phyloP scores from a whole-genome alignment of 169 alveolate genomes.

The Cytauxzoon felis region DNA sequence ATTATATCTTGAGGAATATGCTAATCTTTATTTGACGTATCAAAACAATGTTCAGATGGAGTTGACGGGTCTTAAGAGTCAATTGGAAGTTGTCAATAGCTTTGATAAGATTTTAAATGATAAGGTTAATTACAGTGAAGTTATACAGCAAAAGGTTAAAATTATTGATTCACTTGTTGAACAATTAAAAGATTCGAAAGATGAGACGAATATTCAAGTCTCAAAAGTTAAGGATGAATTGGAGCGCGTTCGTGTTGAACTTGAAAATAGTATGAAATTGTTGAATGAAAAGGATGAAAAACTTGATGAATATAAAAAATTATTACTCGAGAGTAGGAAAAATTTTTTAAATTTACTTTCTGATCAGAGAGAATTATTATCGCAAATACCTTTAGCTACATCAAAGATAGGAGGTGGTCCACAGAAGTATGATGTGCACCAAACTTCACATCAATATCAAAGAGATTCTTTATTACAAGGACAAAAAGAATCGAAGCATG shows the following conservation, averaged over 20 bases:
- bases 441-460: neutral
- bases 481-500: neutral
- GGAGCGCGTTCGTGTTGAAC: slow-evolving; percentile 10
- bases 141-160: slow-evolving; percentile 42
- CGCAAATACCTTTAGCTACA: slow-evolving; percentile 58
- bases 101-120: slow-evolving; percentile 47
- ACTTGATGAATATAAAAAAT: slow-evolving; percentile 6
- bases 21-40: slow-evolving; percentile 48
- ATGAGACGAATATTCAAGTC: slow-evolving; percentile 28
- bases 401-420: neutral
- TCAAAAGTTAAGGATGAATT: slow-evolving; percentile 5
- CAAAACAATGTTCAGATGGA: slow-evolving; percentile 41
- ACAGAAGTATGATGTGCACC: neutral
- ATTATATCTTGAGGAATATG: slow-evolving; percentile 47
- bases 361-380: slow-evolving; percentile 48
- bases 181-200: slow-evolving; percentile 31
- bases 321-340: slow-evolving; percentile 14
- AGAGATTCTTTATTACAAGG: neutral
- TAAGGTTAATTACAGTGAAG: slow-evolving; percentile 27
- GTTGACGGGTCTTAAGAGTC: slow-evolving; percentile 38
- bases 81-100: slow-evolving; percentile 42
- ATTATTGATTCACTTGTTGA: slow-evolving; percentile 51
- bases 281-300: neutral
- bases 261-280: slow-evolving; percentile 1
- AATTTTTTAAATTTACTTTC: slow-evolving; percentile 29